Percentiles rank a stretch among this genome's conserved stretches.
Evolutionary conservation across 768 basidiomycete species (phyloP).

Genomic region (Boletus insuetus): DNA sequence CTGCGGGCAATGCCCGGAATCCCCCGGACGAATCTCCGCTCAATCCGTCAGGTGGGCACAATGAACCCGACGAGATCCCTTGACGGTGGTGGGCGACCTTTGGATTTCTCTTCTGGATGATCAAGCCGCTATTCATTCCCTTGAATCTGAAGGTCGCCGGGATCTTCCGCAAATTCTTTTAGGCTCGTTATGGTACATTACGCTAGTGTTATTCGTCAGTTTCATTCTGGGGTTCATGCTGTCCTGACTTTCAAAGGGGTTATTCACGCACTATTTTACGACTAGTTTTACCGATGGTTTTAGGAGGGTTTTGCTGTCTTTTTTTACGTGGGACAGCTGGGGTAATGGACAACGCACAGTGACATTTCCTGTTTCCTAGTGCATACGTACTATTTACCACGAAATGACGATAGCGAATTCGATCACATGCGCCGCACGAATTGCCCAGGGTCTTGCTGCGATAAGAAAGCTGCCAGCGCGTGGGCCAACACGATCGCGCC

Average conservation of each 20-base stretch:
- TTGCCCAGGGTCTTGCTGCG: too few relatives aligned
- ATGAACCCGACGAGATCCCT: constrained; percentile 26
- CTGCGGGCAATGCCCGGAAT: background rate
- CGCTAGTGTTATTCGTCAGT: constrained; percentile 24
- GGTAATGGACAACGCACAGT: too few relatives aligned
- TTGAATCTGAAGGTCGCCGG: constrained; percentile 49
- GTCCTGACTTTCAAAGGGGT: constrained; percentile 17
- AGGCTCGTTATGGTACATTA: constrained; percentile 21
- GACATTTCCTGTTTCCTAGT: background rate
- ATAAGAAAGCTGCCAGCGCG: background rate
- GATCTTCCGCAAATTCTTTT: constrained; percentile 43
- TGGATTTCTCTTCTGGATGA: constrained; percentile 42
- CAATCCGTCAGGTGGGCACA: constrained; percentile 9
- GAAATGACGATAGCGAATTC: background rate
- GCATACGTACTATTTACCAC: constrained; percentile 17
- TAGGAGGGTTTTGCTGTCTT: background rate
- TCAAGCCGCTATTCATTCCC: constrained; percentile 39
- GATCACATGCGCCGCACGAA: background rate
- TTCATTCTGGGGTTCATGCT: constrained; percentile 25
- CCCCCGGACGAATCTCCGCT: constrained; percentile 6
- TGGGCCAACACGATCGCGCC: background rate
- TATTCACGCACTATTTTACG: constrained; percentile 18
- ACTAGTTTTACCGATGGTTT: background rate
- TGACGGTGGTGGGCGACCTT: constrained; percentile 53
- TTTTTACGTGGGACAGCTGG: constrained; percentile 18